Conservation (phyloP, 129 eudicot genomes). For the Artemisia tridentata region DNA sequence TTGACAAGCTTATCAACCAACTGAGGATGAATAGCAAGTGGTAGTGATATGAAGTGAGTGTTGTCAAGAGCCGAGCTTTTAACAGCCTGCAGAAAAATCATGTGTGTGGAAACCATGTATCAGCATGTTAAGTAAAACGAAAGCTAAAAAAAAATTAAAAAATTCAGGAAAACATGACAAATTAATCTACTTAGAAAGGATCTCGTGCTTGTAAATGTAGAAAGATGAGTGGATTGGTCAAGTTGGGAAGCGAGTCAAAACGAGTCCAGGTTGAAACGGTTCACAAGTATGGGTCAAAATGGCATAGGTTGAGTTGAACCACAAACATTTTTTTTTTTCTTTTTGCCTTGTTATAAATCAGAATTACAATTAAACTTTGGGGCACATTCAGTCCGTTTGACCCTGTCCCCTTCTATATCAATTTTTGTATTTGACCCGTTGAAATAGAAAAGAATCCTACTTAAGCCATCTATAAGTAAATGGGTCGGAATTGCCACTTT, state of each 20-base stretch:
- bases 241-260: background rate
- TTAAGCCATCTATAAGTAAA: background rate
- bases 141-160: too few relatives aligned
- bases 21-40: constrained; percentile 71
- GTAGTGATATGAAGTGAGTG: constrained; percentile 83
- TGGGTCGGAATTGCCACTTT: background rate
- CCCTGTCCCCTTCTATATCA: too few relatives aligned
- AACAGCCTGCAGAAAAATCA: constrained; percentile 47
- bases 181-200: too few relatives aligned
- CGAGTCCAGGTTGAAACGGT: background rate
- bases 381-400: too few relatives aligned
- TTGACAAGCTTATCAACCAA: constrained; percentile 63
- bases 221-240: background rate
- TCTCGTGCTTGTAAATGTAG: background rate
- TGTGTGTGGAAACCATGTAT: background rate
- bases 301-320: background rate
- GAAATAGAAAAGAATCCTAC: background rate
- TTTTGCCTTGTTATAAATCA: too few relatives aligned
- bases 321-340: too few relatives aligned
- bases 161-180: too few relatives aligned
- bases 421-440: background rate
- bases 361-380: too few relatives aligned
- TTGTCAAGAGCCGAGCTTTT: constrained; percentile 64
- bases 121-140: too few relatives aligned
- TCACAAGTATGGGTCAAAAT: background rate